phyloP scores from a whole-genome alignment of 768 basidiomycete genomes.

The Auricularia heimuer region DNA sequence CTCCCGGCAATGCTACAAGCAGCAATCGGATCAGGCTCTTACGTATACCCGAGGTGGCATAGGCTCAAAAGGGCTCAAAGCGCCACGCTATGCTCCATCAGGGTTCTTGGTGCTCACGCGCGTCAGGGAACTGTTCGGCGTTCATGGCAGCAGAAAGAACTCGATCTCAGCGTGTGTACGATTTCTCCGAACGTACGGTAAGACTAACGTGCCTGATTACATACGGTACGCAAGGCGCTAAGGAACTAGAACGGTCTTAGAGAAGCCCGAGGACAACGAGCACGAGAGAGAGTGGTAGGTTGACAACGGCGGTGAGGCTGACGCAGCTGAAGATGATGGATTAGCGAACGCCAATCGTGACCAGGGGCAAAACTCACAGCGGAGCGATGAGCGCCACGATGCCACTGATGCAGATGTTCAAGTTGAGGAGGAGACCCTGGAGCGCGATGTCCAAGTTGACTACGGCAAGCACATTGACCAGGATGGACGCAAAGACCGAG shows the following conservation, averaged over 20 bases:
- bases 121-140: too few species aligned
- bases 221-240: too few species aligned
- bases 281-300: not conserved
- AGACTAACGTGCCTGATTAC: too few species aligned
- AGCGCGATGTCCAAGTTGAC: not conserved
- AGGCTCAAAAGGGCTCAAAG: too few species aligned
- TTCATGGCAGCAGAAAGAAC: too few species aligned
- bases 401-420: not conserved
- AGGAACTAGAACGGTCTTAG: not conserved
- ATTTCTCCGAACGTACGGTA: too few species aligned
- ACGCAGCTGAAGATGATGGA: not conserved
- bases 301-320: not conserved
- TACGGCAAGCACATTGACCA: not conserved
- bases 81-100: too few species aligned
- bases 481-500: not conserved
- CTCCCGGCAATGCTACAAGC: too few species aligned
- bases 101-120: too few species aligned
- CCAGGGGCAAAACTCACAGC: not conserved
- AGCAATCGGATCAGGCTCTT: too few species aligned
- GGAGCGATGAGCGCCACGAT: not conserved
- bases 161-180: too few species aligned
- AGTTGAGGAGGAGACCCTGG: not conserved
- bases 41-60: too few species aligned
- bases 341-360: not conserved
- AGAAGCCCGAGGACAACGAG: not conserved